Evolutionary conservation across 805 yeast genomes (phyloP), one percentile per base, ranked within the genome.

Genomic region (Nakazawaea pomicola): DNA sequence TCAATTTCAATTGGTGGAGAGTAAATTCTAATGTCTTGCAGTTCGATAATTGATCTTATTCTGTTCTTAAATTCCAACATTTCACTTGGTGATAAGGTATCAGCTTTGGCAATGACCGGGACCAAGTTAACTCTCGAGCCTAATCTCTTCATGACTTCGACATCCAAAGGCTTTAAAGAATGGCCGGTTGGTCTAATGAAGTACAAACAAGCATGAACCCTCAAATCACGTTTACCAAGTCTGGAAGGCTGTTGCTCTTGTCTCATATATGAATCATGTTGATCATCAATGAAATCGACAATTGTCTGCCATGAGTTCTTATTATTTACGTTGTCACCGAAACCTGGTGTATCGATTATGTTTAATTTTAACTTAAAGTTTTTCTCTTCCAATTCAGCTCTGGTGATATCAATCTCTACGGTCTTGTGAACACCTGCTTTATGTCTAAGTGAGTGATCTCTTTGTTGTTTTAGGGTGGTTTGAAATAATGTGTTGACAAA

Each of bases 161-260:
- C 81, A 63, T 90, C 97, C 51, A 90, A 67, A 6, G 95, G 95
- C 57, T 83, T 82, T 52, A 90, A 70, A 29, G 89, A 78, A 57
- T 87, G 95, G 16, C 95, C 95, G 1, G 95, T 84, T 33, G 97
- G 97, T 57, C 91, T 79, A 49, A 90, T 83, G 58, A 90, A 89
- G 64, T 89, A 90, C 34, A 90, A 65, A 59, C 95, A 86, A 2
- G 89, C 95, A 56, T 90, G 95, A 27, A 90, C 96, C 54, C 97
- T 76, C 49, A 87, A 66, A 63, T 90, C 97, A 52, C 80, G 83
- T 56, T 72, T 76, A 30, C 64, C 64, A 2, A 40, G 45, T 61
- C 98, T 78, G 38, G 60, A 61, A 25, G 98, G 98, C 65, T 90
- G 98, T 57, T 88, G 93, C 58, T 89, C 96, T 60, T 86, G 96